These are phyloP conservation scores for Ascochyta clinopodiicola DNA, from an alignment of 2,329 filamentous ascomycete genomes.

Conservation along the genomic window DNA sequence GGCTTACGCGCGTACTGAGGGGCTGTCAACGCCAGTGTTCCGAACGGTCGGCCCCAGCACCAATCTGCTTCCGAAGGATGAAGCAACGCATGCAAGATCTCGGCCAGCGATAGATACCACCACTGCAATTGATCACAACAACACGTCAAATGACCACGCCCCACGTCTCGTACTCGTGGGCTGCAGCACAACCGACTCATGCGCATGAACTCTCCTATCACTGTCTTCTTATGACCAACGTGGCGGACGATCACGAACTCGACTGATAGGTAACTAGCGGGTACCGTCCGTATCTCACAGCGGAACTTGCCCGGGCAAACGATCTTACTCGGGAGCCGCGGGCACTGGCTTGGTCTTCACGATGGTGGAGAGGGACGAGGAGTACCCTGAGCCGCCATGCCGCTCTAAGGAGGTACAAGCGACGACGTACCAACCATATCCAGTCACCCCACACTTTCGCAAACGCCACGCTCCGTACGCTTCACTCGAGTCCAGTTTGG, in stretches of 20 bases:
- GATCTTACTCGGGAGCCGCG: slow-evolving; percentile 6
- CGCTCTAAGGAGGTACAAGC: slow-evolving; percentile 39
- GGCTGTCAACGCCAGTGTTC: slow-evolving; percentile 9
- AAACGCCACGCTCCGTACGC: slow-evolving; percentile 23
- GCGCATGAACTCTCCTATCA: slow-evolving; percentile 31
- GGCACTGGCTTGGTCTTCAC: slow-evolving; percentile 4
- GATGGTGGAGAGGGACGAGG: slow-evolving; percentile 13
- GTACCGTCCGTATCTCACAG: slow-evolving; percentile 5
- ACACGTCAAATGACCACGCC: slow-evolving; percentile 32
- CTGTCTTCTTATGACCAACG: slow-evolving; percentile 23
- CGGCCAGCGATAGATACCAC: slow-evolving; percentile 38
- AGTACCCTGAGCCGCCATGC: slow-evolving; percentile 4
- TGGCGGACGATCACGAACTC: slow-evolving; percentile 17
- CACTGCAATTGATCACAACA: slow-evolving; percentile 25
- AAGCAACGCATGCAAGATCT: slow-evolving; percentile 32
- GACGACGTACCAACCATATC: slow-evolving; percentile 29
- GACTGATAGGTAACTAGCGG: slow-evolving; percentile 16
- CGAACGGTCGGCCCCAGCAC: slow-evolving; percentile 23
- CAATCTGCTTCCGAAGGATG: slow-evolving; percentile 27
- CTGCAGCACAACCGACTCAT: slow-evolving; percentile 14
- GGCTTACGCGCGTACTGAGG: slow-evolving; percentile 13
- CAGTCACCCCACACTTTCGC: slow-evolving; percentile 37
- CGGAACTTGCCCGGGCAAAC: slow-evolving; percentile 11
- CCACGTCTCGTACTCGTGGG: slow-evolving; percentile 34
- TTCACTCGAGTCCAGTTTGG: slow-evolving; percentile 3